A percentile compares a stretch with the other conserved stretches of the same genome.
Conservation (phyloP, 768 basidiomycete genomes). For the Termitomyces sp. region DNA sequence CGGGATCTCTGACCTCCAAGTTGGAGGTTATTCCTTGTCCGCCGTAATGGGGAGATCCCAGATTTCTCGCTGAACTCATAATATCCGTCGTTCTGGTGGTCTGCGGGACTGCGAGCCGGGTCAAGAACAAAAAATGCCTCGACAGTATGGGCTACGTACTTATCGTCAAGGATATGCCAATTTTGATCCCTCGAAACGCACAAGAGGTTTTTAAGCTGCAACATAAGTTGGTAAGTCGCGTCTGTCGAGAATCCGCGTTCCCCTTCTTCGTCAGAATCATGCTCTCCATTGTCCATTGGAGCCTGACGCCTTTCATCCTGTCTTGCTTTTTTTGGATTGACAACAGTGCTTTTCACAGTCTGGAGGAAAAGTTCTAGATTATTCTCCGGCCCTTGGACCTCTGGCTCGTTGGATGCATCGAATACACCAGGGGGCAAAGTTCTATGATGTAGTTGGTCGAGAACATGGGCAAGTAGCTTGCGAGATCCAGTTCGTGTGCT, state of each 20-base stretch:
- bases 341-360: conserved; percentile 41
- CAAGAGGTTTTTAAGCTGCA: conserved; percentile 58
- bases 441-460: conserved; percentile 60
- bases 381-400: conserved; percentile 23
- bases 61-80: conserved; percentile 23
- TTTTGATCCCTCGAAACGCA: conserved; percentile 50
- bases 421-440: conserved; percentile 50
- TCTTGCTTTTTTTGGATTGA: conserved; percentile 31
- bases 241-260: conserved; percentile 57
- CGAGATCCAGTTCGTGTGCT: conserved; percentile 59
- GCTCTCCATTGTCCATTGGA: conserved; percentile 21
- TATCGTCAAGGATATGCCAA: conserved; percentile 63
- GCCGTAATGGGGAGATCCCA: conserved; percentile 39
- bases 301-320: conserved; percentile 18
- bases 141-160: conserved; percentile 24
- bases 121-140: not conserved
- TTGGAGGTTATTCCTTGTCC: conserved; percentile 40
- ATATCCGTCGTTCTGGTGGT: conserved; percentile 12
- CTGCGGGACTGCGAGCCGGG: conserved; percentile 3
- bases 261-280: conserved; percentile 49
- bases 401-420: conserved; percentile 31
- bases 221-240: conserved; percentile 58
- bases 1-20: conserved; percentile 42
- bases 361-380: conserved; percentile 40
- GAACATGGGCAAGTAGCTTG: conserved; percentile 64